A percentile compares a stretch with the other conserved stretches of the same genome.
Evolutionary conservation across 2,329 filamentous ascomycete genomes (phyloP).

Genomic region (Fusarium xylarioides): DNA sequence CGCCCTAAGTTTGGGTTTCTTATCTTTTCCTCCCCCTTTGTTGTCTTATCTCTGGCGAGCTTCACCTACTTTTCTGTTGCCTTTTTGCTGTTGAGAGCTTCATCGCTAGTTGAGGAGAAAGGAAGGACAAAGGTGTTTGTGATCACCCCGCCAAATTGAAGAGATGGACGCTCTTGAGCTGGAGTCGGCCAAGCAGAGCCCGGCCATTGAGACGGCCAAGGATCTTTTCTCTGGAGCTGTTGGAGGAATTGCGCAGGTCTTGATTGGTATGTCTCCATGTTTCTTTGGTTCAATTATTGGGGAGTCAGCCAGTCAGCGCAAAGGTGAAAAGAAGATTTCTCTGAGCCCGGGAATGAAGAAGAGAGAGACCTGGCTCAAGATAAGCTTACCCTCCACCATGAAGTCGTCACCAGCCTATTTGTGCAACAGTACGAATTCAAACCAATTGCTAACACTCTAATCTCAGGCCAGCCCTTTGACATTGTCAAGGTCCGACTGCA

Average conservation of each 20-base stretch:
- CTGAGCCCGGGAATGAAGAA: not conserved
- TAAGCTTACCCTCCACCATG: constrained; percentile 18
- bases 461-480: constrained; percentile 77
- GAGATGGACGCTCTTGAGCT: constrained; percentile 49
- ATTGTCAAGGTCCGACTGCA: constrained; percentile 98
- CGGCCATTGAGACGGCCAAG: constrained; percentile 74
- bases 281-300: not conserved
- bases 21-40: not conserved
- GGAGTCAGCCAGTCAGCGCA: not conserved
- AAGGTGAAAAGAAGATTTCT: constrained; percentile 49
- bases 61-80: not conserved
- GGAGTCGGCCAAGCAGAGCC: constrained; percentile 46
- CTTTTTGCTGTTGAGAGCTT: not conserved
- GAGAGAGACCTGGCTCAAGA: constrained; percentile 4
- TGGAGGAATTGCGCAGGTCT: constrained; percentile 91
- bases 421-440: not conserved
- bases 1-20: constrained; percentile 6
- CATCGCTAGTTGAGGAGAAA: not conserved
- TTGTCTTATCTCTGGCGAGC: constrained; percentile 6
- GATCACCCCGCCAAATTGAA: not conserved
- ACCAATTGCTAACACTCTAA: constrained; percentile 4
- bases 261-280: constrained; percentile 71
- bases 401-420: not conserved
- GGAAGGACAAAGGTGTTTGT: not conserved
- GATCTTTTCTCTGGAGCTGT: constrained; percentile 91